Conservation (phyloP, 768 basidiomycete genomes). For the Panus rudis region DNA sequence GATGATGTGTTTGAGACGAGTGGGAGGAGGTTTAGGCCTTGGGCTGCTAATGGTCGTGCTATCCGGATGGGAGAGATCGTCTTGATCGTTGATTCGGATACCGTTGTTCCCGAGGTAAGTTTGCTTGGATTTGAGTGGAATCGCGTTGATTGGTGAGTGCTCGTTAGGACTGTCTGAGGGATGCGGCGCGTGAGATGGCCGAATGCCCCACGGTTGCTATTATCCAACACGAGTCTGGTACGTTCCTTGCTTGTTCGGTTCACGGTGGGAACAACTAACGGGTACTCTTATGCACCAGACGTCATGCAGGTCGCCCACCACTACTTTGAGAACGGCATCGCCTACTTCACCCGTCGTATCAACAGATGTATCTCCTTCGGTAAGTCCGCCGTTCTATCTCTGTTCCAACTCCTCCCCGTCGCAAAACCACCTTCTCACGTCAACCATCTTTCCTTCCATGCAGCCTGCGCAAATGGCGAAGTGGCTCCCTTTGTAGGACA, state of each 20-base stretch:
- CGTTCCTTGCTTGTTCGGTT: constrained; percentile 5
- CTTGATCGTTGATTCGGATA: constrained; percentile 45
- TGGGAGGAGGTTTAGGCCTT: constrained; percentile 23
- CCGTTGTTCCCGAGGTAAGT: constrained; percentile 36
- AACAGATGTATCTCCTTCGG: constrained; percentile 36
- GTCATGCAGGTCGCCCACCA: constrained; percentile 53
- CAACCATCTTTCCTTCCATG: not conserved
- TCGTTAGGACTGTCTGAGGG: constrained; percentile 39
- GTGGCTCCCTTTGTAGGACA: constrained; percentile 41
- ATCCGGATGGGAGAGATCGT: constrained; percentile 41
- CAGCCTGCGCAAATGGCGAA: constrained; percentile 35
- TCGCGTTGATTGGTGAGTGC: not conserved
- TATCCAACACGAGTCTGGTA: constrained; percentile 44
- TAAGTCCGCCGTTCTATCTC: constrained; percentile 7
- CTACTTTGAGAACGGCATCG: constrained; percentile 42
- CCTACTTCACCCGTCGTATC: constrained; percentile 44
- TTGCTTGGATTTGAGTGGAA: not conserved
- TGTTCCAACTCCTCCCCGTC: not conserved
- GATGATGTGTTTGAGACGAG: constrained; percentile 41
- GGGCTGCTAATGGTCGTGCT: constrained; percentile 31
- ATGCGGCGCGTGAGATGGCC: constrained; percentile 44
- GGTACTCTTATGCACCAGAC: constrained; percentile 29
- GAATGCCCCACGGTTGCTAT: constrained; percentile 42
- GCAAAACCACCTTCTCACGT: too few species aligned
- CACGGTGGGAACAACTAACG: constrained; percentile 14